Evolutionary conservation across 257 asterid genomes (phyloP).

Genomic region (Euphrasia confusa): DNA sequence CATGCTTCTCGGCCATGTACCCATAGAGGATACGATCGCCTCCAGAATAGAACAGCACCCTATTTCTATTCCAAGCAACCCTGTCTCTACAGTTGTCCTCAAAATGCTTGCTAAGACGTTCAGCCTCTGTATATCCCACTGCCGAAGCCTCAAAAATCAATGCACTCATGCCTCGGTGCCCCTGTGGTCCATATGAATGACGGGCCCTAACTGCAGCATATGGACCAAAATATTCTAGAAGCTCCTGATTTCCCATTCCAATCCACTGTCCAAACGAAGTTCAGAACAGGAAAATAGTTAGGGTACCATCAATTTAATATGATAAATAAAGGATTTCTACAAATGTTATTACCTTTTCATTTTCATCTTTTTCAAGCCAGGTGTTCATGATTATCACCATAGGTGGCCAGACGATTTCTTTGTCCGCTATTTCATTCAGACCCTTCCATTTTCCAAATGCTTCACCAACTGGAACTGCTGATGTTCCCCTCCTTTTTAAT

Average conservation of each 20-base stretch:
- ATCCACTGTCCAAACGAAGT: constrained; percentile 42
- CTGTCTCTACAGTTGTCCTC: constrained; percentile 38
- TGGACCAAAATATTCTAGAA: constrained; percentile 34
- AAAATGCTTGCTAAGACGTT: constrained; percentile 48
- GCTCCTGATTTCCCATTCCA: constrained; percentile 69
- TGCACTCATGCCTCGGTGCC: constrained; percentile 55
- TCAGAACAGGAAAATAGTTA: constrained; percentile 20
- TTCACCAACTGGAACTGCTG: constrained; percentile 49
- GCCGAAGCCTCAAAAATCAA: constrained; percentile 49
- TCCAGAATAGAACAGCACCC: constrained; percentile 31
- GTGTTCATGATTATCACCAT: constrained; percentile 57
- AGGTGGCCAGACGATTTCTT: constrained; percentile 54
- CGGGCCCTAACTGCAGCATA: constrained; percentile 37
- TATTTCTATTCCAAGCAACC: constrained; percentile 40
- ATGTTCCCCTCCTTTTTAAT: constrained; percentile 40
- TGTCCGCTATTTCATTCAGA: constrained; percentile 35
- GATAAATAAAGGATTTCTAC: constrained; percentile 15
- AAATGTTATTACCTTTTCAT: constrained; percentile 36
- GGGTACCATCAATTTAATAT: constrained; percentile 19
- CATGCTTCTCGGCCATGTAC: constrained; percentile 45
- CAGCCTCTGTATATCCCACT: constrained; percentile 56
- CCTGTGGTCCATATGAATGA: constrained; percentile 58
- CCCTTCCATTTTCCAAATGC: constrained; percentile 40
- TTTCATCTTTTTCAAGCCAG: constrained; percentile 37
- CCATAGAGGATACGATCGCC: constrained; percentile 48